Evolutionary conservation across 129 eudicot species (phyloP), one percentile per base, ranked within the genome.

Genomic region (Lactuca saligna): DNA sequence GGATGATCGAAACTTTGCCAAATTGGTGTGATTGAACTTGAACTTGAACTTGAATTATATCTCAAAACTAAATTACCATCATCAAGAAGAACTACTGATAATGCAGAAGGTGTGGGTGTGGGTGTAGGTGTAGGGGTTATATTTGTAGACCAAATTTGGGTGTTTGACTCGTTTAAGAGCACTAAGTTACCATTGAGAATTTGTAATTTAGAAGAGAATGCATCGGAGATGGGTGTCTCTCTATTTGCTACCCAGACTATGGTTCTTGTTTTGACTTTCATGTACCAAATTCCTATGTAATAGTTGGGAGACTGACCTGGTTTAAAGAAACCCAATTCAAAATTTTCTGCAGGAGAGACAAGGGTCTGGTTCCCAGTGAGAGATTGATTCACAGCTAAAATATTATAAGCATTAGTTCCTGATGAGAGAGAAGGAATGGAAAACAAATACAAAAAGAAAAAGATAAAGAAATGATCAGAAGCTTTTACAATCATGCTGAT

Each of bases 171-270:
- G 34, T 70, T 8, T n/a, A 70, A 15, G 5, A 86, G 75, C 38
- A 80, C 82, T 10, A 86, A 77, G 34, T 80, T 75, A 16, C 86
- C 88, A 71, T 81, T 55, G 8, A 16, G 10, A n/a, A 87, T 73
- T 56, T 57, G 76, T 14, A 87, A 68, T 51, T 38, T 69, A 13
- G 67, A 78, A 38, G 78, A 55, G n/a, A 58, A 63, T 25, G 7
- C 66, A 74, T 83, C 80, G 12, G 63, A 25, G 42, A 83, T 17
- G 48, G 88, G 88, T 8, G 57, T 63, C 1, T 78, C 74, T 64
- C 92, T 83, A 64, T 86, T 86, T 20, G 85, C 85, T 54, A 85
- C 91, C 91, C 91, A 82, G 1, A 82, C 79, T 60, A 74, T 3
- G 0, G 87, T 76, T 38, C 4, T 16, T 6, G 13, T 6, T 1